Percentiles rank a stretch among this genome's conserved stretches.
Conservation (phyloP, 2,329 filamentous ascomycete species). For the Ambrosiella cleistominuta region DNA sequence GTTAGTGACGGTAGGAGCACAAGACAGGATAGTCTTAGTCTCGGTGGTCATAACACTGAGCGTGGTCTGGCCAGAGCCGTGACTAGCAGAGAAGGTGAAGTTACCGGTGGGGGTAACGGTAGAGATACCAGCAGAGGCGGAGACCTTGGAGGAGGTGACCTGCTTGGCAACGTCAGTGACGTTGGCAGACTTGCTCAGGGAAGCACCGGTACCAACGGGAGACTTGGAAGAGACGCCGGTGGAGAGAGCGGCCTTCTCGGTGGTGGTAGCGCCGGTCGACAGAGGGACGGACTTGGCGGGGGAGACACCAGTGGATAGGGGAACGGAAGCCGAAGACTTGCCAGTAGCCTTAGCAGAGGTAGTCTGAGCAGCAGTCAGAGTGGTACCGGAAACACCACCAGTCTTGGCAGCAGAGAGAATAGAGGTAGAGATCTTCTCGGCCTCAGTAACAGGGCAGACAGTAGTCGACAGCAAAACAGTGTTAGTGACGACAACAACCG, state of each 20-base stretch:
- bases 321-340: not conserved
- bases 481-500: conserved; percentile 22
- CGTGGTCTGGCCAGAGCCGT: conserved; percentile 20
- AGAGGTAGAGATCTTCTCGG: conserved; percentile 22
- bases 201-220: conserved; percentile 1
- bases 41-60: conserved; percentile 35
- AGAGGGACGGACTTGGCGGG: not conserved
- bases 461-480: conserved; percentile 24
- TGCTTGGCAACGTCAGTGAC: conserved; percentile 2
- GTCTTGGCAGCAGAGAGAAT: conserved; percentile 22
- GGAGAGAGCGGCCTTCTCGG: not conserved
- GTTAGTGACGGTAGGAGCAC: conserved; percentile 39
- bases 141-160: not conserved
- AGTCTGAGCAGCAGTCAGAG: conserved; percentile 19
- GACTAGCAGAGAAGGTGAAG: conserved; percentile 15
- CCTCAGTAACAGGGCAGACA: conserved; percentile 30
- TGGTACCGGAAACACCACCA: conserved; percentile 23
- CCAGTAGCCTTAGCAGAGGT: not conserved
- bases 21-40: conserved; percentile 40
- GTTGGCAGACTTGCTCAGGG: conserved; percentile 2
- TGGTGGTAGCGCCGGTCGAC: not conserved
- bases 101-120: conserved; percentile 1
- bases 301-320: not conserved
- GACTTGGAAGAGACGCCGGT: conserved; percentile 2
- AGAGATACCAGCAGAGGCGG: not conserved